These are phyloP conservation scores for Corymbia calophylla DNA, from an alignment of 441 rosid genomes.

Conservation along the genomic window DNA sequence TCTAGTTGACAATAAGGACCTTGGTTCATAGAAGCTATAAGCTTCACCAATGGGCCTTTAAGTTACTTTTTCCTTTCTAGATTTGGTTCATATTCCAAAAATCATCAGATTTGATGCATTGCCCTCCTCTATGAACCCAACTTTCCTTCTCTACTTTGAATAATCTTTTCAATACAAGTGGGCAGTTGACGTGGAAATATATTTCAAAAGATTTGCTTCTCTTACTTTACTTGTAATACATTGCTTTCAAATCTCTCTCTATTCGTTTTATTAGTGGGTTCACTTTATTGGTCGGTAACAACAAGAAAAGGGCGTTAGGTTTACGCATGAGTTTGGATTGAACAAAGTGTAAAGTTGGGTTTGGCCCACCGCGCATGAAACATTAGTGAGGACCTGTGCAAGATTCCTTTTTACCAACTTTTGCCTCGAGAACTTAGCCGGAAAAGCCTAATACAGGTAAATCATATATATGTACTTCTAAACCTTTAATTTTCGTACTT, in stretches of 20 bases:
- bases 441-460: neutral
- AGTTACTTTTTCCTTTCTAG: neutral
- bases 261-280: neutral
- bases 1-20: neutral
- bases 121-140: neutral
- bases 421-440: neutral
- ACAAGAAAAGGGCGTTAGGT: neutral
- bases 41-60: neutral
- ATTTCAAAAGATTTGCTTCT: neutral
- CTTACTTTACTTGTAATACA: neutral
- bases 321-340: neutral
- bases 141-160: neutral
- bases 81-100: neutral
- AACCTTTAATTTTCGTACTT: neutral
- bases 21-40: neutral
- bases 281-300: neutral
- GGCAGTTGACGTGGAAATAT: neutral
- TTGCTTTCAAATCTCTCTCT: neutral
- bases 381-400: neutral
- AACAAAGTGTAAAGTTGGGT: neutral
- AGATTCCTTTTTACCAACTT: neutral
- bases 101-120: neutral
- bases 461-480: neutral
- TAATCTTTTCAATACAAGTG: neutral
- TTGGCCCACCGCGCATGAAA: neutral